These are phyloP conservation scores for Alternaria angustiovoidea DNA, from an alignment of 2,329 filamentous ascomycete species.

Conservation along the genomic window DNA sequence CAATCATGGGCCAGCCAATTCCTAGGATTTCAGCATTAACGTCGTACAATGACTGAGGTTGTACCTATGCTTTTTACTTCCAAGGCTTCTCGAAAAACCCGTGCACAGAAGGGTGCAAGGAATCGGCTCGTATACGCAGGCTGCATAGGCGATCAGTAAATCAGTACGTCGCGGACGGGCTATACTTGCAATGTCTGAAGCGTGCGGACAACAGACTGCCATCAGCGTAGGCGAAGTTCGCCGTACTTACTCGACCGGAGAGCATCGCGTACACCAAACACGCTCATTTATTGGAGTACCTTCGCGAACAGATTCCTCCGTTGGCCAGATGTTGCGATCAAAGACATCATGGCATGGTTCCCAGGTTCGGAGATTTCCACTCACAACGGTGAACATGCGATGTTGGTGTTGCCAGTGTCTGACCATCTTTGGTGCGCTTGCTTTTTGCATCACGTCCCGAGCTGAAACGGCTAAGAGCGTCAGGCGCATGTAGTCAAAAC, in stretches of 20 bases:
- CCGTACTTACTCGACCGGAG: background rate
- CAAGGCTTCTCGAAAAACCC: background rate
- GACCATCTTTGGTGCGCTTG: constrained; percentile 3
- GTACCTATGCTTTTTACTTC: background rate
- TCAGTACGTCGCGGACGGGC: background rate
- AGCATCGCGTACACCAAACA: background rate
- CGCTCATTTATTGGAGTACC: background rate
- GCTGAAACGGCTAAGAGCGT: constrained; percentile 12
- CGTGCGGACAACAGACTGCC: background rate
- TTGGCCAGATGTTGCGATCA: background rate
- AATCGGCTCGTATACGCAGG: background rate
- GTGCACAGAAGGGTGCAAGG: background rate
- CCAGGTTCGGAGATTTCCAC: background rate
- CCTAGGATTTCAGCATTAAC: background rate
- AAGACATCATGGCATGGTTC: constrained; percentile 1
- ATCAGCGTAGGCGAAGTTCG: background rate
- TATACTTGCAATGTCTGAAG: background rate
- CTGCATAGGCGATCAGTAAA: background rate
- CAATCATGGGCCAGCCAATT: background rate
- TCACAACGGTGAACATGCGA: constrained; percentile 6
- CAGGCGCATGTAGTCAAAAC: constrained; percentile 1
- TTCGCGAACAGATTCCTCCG: background rate
- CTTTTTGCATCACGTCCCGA: constrained; percentile 7
- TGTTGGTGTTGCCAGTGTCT: constrained; percentile 10
- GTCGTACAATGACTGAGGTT: background rate